A percentile compares a stretch with the other conserved stretches of the same genome.
Conservation (phyloP, 2,329 filamentous ascomycete species). For the Raffaelea arxii region DNA sequence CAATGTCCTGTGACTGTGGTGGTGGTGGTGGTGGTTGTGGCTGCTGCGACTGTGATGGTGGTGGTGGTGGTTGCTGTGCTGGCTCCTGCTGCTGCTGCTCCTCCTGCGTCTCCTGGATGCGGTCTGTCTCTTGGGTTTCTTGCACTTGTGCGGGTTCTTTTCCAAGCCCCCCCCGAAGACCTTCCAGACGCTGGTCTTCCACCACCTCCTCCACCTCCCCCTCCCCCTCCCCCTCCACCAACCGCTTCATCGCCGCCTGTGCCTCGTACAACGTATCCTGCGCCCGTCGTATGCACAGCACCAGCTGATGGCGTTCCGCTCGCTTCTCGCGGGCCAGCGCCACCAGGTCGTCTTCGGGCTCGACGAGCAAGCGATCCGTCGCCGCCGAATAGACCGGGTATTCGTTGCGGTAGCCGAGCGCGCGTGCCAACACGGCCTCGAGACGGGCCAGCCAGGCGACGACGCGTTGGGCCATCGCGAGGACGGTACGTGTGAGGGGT, state of each 20-base stretch:
- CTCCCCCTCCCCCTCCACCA: neutral
- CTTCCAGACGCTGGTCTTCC: too few relatives aligned
- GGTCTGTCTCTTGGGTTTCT: too few relatives aligned
- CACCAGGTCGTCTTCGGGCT: neutral
- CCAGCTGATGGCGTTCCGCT: neutral
- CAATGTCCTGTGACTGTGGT: too few relatives aligned
- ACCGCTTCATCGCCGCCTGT: neutral
- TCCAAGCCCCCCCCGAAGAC: too few relatives aligned
- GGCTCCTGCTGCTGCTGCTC: neutral
- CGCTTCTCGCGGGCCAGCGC: neutral
- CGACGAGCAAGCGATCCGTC: neutral
- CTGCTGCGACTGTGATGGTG: too few relatives aligned
- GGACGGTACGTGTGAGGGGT: conserved; percentile 1
- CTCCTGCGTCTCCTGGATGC: neutral
- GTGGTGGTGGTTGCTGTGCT: neutral
- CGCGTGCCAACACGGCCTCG: conserved; percentile 7
- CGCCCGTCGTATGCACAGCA: neutral
- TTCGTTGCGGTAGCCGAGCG: conserved; percentile 11
- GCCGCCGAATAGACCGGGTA: neutral
- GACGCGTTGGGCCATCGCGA: neutral
- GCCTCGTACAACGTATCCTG: neutral
- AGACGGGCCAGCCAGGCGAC: conserved; percentile 7
- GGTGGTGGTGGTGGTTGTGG: too few relatives aligned
- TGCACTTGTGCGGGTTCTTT: too few relatives aligned
- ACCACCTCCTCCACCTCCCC: neutral